phyloP scores from a whole-genome alignment of 2,329 filamentous ascomycete species.

The Nothopassalora personata region DNA sequence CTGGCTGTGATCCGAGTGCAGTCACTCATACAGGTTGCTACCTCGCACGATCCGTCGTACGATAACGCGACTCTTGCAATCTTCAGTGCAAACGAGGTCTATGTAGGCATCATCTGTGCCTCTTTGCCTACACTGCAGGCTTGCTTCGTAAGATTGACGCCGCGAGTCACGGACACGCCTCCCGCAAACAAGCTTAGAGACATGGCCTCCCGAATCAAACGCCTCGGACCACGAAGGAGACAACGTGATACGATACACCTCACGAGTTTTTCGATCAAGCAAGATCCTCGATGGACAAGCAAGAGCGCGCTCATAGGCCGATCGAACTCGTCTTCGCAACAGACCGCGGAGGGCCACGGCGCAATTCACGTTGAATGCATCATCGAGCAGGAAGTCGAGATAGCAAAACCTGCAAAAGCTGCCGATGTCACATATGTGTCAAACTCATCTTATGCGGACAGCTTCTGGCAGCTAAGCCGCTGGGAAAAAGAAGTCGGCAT shows the following conservation, averaged over 20 bases:
- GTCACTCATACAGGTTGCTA: conserved; percentile 4
- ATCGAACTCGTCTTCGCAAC: background rate
- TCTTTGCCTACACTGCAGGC: conserved; percentile 4
- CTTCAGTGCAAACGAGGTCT: conserved; percentile 5
- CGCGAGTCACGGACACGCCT: background rate
- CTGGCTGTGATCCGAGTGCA: conserved; percentile 5
- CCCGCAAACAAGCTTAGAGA: background rate
- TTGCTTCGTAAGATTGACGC: background rate
- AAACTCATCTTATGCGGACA: background rate
- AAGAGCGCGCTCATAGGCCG: background rate
- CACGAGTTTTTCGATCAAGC: background rate
- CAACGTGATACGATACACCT: background rate
- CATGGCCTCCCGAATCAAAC: background rate
- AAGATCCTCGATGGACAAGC: background rate
- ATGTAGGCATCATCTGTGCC: conserved; percentile 6
- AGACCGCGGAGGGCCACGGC: background rate
- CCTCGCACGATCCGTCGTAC: background rate
- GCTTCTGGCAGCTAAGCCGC: background rate
- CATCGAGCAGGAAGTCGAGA: background rate
- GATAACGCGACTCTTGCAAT: conserved; percentile 4
- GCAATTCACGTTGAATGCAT: background rate
- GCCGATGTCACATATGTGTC: background rate
- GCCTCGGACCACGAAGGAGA: background rate
- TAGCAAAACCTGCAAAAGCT: background rate
- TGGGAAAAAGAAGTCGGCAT: background rate